Conservation (phyloP, 192 early-diverging fungal genomes). For the Coemansia sp. region DNA sequence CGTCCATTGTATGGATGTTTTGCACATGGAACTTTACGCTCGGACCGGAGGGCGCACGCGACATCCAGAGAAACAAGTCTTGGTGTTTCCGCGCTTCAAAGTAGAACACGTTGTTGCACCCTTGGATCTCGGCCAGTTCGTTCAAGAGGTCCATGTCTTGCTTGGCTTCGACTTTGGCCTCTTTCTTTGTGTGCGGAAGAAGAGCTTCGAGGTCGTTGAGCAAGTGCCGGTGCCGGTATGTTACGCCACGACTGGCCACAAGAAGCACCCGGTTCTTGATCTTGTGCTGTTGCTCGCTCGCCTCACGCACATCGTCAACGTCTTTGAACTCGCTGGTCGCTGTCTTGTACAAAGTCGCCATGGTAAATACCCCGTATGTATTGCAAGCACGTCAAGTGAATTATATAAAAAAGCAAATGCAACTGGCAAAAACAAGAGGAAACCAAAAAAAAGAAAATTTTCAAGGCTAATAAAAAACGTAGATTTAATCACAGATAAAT, state of each 20-base stretch:
- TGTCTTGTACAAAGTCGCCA: slow-evolving; percentile 50
- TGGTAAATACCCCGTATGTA: slow-evolving; percentile 1
- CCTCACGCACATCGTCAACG: slow-evolving; percentile 43
- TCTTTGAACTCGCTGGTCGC: slow-evolving; percentile 46
- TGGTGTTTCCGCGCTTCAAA: slow-evolving; percentile 91
- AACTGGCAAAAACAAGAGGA: no score
- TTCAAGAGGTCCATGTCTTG: slow-evolving; percentile 84
- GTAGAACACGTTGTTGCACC: slow-evolving; percentile 98
- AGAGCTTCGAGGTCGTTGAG: slow-evolving; percentile 83
- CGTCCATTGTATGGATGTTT: slow-evolving; percentile 99
- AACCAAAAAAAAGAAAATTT: no score
- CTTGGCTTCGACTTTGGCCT: slow-evolving; percentile 92
- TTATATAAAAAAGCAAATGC: no score
- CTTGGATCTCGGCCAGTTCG: slow-evolving; percentile 93
- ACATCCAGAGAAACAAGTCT: slow-evolving; percentile 95
- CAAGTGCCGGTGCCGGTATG: slow-evolving; percentile 84
- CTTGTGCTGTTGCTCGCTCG: slow-evolving; percentile 58
- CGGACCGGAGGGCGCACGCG: slow-evolving; percentile 93
- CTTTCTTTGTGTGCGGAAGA: slow-evolving; percentile 95
- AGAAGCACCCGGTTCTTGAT: slow-evolving; percentile 91
- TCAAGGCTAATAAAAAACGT: neutral
- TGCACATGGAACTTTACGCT: slow-evolving; percentile 92
- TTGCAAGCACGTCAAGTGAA: no score
- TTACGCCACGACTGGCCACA: slow-evolving; percentile 85
- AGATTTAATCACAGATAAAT: no score